phyloP scores from a whole-genome alignment of 768 basidiomycete genomes.

The Lactarius evosmus region DNA sequence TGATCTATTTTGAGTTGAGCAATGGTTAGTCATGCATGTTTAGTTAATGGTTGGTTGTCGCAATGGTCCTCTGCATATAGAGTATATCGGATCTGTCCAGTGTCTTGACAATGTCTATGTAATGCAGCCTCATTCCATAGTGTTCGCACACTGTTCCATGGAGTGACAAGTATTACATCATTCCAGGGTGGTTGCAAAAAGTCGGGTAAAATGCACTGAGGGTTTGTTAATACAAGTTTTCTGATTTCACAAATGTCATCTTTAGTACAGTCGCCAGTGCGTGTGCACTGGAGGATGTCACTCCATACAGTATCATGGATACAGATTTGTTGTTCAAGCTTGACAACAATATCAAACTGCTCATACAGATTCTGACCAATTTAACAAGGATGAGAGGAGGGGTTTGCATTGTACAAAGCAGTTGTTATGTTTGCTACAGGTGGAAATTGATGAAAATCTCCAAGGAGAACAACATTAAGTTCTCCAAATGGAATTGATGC shows the following conservation, averaged over 20 bases:
- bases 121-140: constrained; percentile 38
- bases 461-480: constrained; percentile 40
- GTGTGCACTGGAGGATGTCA: no score
- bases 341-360: no score
- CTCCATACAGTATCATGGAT: no score
- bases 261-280: no score
- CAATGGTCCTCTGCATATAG: constrained; percentile 36
- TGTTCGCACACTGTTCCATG: constrained; percentile 37
- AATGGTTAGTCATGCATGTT: constrained; percentile 22
- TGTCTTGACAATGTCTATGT: constrained; percentile 29
- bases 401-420: no score
- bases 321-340: no score
- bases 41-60: constrained; percentile 15
- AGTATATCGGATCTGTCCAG: constrained; percentile 31
- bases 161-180: constrained; percentile 37
- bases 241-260: no score
- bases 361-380: no score
- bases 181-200: constrained; percentile 33
- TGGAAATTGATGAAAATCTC: constrained; percentile 48
- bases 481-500: constrained; percentile 36
- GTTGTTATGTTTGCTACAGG: constrained; percentile 39
- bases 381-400: no score
- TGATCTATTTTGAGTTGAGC: constrained; percentile 2
- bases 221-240: no score
- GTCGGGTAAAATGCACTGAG: no score